These are phyloP conservation scores for Saccharomycopsis lassenensis DNA, from an alignment of 805 yeast genomes.

Conservation along the genomic window DNA sequence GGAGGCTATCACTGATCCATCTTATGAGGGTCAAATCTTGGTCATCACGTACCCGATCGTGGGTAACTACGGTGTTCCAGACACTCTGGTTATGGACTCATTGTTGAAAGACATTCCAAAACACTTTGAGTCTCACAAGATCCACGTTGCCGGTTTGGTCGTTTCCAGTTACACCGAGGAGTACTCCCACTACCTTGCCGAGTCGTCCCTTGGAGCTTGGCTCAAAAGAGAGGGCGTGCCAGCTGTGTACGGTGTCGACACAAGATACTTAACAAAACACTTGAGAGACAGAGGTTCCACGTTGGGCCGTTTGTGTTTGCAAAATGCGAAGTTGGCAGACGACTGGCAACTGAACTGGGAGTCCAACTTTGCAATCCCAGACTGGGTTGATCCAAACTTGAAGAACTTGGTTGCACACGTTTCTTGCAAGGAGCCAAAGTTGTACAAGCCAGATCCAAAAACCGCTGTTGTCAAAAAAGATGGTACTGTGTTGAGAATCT, in stretches of 20 bases:
- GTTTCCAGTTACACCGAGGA: slow-evolving; percentile 96
- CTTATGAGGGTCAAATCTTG: slow-evolving; percentile 94
- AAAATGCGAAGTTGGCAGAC: slow-evolving; percentile 27
- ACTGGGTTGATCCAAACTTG: slow-evolving; percentile 88
- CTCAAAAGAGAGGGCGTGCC: slow-evolving; percentile 85
- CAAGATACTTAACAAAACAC: slow-evolving; percentile 87
- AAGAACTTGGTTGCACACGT: slow-evolving; percentile 89
- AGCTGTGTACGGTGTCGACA: slow-evolving; percentile 95
- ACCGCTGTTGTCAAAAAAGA: slow-evolving; percentile 37
- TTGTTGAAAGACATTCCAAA: slow-evolving; percentile 68
- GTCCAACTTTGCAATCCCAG: slow-evolving; percentile 58
- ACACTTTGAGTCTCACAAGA: slow-evolving; percentile 84
- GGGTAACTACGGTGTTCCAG: slow-evolving; percentile 99
- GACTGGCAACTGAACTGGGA: slow-evolving; percentile 43
- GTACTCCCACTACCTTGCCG: slow-evolving; percentile 88
- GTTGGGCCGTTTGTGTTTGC: slow-evolving; percentile 75
- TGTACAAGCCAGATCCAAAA: slow-evolving; percentile 59
- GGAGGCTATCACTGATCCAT: slow-evolving; percentile 95
- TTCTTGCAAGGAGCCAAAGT: slow-evolving; percentile 62
- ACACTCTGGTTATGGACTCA: slow-evolving; percentile 65
- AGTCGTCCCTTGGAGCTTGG: slow-evolving; percentile 89
- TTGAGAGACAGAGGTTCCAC: slow-evolving; percentile 90
- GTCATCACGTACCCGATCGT: slow-evolving; percentile 95
- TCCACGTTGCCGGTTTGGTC: slow-evolving; percentile 94
- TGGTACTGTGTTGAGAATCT: slow-evolving; percentile 70